Evolutionary conservation across 495 filamentous ascomycete species (phyloP), one percentile per base, ranked within the genome.

Genomic region (Cenococcum geophilum): DNA sequence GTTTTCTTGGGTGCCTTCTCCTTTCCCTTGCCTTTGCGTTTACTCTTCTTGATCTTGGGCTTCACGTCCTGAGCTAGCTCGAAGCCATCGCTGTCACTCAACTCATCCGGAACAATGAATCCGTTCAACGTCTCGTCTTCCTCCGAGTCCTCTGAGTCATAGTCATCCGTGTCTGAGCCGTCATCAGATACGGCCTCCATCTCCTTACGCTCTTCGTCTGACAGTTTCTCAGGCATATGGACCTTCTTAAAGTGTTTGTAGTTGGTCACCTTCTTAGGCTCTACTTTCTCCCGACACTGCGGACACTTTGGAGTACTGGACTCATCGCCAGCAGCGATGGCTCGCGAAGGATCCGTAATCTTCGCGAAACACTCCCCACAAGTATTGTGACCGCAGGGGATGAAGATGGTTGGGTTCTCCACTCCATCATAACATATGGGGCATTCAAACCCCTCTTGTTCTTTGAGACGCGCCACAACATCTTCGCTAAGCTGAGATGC

Each of bases 321-420:
- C 37, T 87, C 85, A 37, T 86, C 72, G 8, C 87, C 84, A 49
- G 81, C 75, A 45, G 73, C 72, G 57, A 87, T 71, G 49, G 79
- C 75, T 49, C 74, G 63, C 34, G 77, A 76, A 0, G 83, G 83
- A 63, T 88, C 87, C 4, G 83, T 82, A 47, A 95, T 81, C 55
- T 81, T 85, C 0, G 84, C 78, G 70, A 95, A 87, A 68, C 92
- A 96, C 63, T 89, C 87, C 0, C 80, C 73, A 71, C 92, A 97
- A 22, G 84, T 85, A 58, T 83, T 80, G 72, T 97, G 92, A 25
- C 92, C 92, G 64, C 92, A 97, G 1, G 91, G 90, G 61, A 88
- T 79, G 70, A 92, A 84, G 61, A 97, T 88, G 5, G 85, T 79
- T 0, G 93, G 87, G 61, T 90, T 91, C 16, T 81, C 75, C 0